Conservation (phyloP, 2,329 filamentous ascomycete genomes). For the Xenoacremonium recifei region DNA sequence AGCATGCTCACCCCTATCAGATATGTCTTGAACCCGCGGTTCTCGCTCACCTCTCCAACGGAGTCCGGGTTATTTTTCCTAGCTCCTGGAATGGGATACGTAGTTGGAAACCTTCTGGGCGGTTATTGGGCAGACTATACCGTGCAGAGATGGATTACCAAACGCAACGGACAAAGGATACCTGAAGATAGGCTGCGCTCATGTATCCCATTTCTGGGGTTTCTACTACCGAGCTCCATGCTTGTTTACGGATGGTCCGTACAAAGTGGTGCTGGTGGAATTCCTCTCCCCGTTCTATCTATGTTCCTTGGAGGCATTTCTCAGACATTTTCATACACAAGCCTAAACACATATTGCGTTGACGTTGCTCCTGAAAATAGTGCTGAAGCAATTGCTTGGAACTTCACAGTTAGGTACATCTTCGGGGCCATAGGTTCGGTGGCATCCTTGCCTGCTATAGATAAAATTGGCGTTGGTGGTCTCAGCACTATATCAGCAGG, state of each 20-base stretch:
- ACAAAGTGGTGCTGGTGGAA: conserved; percentile 48
- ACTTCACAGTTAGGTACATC: conserved; percentile 76
- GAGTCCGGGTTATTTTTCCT: conserved; percentile 73
- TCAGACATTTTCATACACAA: conserved; percentile 74
- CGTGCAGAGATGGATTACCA: conserved; percentile 63
- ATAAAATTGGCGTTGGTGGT: conserved; percentile 76
- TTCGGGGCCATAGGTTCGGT: conserved; percentile 71
- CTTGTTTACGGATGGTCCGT: conserved; percentile 59
- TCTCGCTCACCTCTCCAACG: conserved; percentile 63
- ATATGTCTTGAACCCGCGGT: conserved; percentile 72
- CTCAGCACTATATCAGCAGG: conserved; percentile 64
- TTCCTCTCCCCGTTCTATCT: conserved; percentile 64
- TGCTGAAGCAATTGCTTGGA: conserved; percentile 75
- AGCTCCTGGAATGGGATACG: conserved; percentile 68
- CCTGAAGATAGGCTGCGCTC: conserved; percentile 67
- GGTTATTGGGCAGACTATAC: conserved; percentile 68
- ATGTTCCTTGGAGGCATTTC: conserved; percentile 75
- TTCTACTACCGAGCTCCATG: conserved; percentile 60
- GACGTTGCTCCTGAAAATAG: conserved; percentile 72
- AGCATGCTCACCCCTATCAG: conserved; percentile 62
- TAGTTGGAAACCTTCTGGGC: conserved; percentile 69
- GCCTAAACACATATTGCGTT: conserved; percentile 76
- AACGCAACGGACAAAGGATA: conserved; percentile 56
- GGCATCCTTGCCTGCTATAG: conserved; percentile 70
- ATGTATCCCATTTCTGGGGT: conserved; percentile 54